Percentiles rank a stretch among this genome's conserved stretches.
Evolutionary conservation across 208 protist genomes (phyloP).

Genomic region (Jaenimonas drosophilae): DNA sequence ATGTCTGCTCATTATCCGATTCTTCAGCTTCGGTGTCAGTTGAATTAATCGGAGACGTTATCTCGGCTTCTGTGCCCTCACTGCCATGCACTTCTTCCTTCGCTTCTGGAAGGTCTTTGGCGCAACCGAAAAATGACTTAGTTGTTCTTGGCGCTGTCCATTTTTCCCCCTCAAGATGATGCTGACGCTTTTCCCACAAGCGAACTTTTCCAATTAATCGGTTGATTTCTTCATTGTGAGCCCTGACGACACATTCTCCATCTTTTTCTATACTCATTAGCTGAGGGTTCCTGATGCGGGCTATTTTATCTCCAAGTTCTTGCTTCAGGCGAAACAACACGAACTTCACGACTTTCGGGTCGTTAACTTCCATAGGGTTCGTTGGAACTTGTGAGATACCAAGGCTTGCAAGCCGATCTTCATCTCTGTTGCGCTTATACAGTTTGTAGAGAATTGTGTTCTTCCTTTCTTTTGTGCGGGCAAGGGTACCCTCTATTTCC

Average conservation of each 20-base stretch:
- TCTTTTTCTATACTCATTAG: constrained; percentile 64
- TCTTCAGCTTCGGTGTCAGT: constrained; percentile 10
- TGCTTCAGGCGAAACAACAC: constrained; percentile 54
- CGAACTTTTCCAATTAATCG: constrained; percentile 43
- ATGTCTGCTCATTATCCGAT: background rate
- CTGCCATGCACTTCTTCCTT: background rate
- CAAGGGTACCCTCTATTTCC: constrained; percentile 80
- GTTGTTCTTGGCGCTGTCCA: constrained; percentile 1
- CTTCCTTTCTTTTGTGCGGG: constrained; percentile 63
- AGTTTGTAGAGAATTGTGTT: constrained; percentile 78
- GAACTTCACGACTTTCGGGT: constrained; percentile 53
- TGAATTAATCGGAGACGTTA: constrained; percentile 10
- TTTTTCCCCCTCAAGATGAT: constrained; percentile 11
- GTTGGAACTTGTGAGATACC: constrained; percentile 52
- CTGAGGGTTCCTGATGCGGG: constrained; percentile 32
- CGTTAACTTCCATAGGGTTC: constrained; percentile 43
- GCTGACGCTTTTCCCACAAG: constrained; percentile 48
- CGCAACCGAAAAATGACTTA: constrained; percentile 73
- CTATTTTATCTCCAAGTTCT: constrained; percentile 67
- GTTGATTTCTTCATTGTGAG: constrained; percentile 76
- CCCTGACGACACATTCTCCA: constrained; percentile 53
- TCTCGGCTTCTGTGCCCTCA: background rate
- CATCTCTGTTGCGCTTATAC: constrained; percentile 37
- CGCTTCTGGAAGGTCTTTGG: constrained; percentile 59
- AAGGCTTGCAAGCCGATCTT: constrained; percentile 43